These are phyloP conservation scores for Penicillium sp. DNA, from an alignment of 2,329 filamentous ascomycete species.

Conservation along the genomic window DNA sequence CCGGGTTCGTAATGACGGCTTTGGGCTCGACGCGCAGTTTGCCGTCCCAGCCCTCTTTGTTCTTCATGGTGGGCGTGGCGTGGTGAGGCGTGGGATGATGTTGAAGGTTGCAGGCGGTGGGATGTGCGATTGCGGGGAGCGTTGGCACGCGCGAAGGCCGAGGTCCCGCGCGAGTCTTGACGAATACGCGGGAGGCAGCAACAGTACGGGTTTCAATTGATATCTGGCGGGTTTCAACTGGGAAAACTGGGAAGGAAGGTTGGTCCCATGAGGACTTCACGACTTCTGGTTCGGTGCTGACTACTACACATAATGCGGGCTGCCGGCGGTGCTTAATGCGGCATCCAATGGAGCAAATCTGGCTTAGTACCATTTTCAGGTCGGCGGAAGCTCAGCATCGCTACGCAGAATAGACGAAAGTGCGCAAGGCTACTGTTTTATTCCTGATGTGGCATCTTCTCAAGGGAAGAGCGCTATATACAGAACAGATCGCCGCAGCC, in stretches of 20 bases:
- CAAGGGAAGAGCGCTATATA: conserved; percentile 31
- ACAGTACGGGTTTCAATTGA: too few species aligned
- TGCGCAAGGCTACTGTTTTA: conserved; percentile 18
- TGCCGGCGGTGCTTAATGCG: too few species aligned
- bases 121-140: conserved; percentile 26
- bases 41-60: conserved; percentile 48
- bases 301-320: too few species aligned
- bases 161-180: conserved; percentile 3
- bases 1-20: conserved; percentile 69
- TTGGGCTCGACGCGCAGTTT: conserved; percentile 62
- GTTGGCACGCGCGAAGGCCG: conserved; percentile 7
- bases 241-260: too few species aligned
- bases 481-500: conserved; percentile 27
- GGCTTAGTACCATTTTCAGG: neutral
- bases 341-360: neutral
- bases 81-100: conserved; percentile 7
- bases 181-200: too few species aligned
- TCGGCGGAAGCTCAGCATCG: too few species aligned
- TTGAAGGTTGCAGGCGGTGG: conserved; percentile 16
- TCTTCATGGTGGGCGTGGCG: conserved; percentile 34
- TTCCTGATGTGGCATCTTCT: conserved; percentile 25
- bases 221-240: too few species aligned
- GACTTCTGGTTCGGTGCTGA: too few species aligned
- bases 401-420: neutral
- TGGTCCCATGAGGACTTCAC: too few species aligned